Evolutionary conservation across 441 rosid species (phyloP).

Genomic region (Raphanus hybrid): DNA sequence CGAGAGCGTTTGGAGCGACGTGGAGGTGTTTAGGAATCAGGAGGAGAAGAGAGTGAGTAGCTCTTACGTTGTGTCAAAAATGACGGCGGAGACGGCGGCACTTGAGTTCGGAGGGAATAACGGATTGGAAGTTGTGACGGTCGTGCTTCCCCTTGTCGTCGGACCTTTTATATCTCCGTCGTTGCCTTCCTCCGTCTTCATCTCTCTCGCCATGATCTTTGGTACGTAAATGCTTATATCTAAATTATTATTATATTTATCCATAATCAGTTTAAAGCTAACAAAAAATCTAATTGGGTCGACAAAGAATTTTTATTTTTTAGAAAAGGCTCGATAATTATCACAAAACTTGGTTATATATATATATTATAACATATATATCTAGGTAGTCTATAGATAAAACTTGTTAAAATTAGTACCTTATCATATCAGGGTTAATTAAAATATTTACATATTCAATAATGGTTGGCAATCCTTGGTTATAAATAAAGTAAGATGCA

Average conservation of each 20-base stretch:
- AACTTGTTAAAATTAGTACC: not conserved
- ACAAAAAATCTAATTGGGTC: not conserved
- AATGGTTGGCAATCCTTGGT: no score
- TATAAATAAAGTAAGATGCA: no score
- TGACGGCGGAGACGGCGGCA: constrained; percentile 53
- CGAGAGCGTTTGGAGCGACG: constrained; percentile 63
- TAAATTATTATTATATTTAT: not conserved
- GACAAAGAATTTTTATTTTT: not conserved
- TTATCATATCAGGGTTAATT: no score
- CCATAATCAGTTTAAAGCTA: not conserved
- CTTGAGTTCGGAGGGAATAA: constrained; percentile 47
- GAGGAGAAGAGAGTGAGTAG: constrained; percentile 25
- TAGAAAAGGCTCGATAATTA: not conserved
- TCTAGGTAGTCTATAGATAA: not conserved
- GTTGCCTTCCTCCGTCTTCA: constrained; percentile 50
- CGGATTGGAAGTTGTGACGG: constrained; percentile 55
- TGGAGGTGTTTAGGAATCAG: constrained; percentile 41
- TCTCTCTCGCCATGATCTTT: constrained; percentile 43
- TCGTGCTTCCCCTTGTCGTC: constrained; percentile 50
- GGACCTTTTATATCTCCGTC: constrained; percentile 62
- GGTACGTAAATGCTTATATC: constrained; percentile 34
- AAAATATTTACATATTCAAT: no score
- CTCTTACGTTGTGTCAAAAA: constrained; percentile 51
- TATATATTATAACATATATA: not conserved
- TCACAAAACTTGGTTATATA: not conserved